These are phyloP conservation scores for Willaertia magna DNA, from an alignment of 208 protist species.

Conservation along the genomic window DNA sequence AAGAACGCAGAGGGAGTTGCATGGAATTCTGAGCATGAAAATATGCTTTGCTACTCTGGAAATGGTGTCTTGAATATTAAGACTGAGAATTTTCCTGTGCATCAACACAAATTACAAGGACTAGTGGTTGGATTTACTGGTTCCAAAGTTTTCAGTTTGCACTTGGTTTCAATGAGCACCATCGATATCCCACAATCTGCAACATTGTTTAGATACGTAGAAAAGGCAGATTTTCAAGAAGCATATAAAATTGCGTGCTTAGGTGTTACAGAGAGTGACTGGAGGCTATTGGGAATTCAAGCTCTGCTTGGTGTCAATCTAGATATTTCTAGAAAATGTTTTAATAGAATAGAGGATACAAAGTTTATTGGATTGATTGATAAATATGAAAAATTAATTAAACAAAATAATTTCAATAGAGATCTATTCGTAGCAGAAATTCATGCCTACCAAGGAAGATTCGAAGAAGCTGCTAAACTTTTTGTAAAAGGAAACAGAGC, in stretches of 20 bases:
- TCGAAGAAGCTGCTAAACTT: conserved; percentile 65
- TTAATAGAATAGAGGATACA: neutral
- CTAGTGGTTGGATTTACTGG: conserved; percentile 86
- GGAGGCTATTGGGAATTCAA: conserved; percentile 78
- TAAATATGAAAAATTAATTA: conserved; percentile 4
- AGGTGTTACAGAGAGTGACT: conserved; percentile 79
- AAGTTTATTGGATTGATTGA: neutral
- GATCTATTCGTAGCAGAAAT: conserved; percentile 45
- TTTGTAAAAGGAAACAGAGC: conserved; percentile 62
- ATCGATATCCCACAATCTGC: conserved; percentile 80
- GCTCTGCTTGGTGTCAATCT: conserved; percentile 69
- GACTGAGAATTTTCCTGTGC: conserved; percentile 68
- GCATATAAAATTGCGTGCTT: conserved; percentile 78
- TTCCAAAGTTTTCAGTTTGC: conserved; percentile 78
- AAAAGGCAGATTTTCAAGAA: conserved; percentile 61
- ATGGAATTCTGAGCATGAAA: conserved; percentile 79
- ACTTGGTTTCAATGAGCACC: conserved; percentile 56
- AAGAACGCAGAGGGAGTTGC: conserved; percentile 62
- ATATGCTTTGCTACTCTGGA: conserved; percentile 81
- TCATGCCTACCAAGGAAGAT: conserved; percentile 80
- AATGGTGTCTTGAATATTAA: conserved; percentile 75
- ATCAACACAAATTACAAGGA: conserved; percentile 75
- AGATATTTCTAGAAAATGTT: conserved; percentile 58
- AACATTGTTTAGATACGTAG: conserved; percentile 72
- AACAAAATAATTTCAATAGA: neutral